Base-by-base conservation (phyloP, 2,329 filamentous ascomycete genomes). In the Decorospora gaudefroyi region DNA sequence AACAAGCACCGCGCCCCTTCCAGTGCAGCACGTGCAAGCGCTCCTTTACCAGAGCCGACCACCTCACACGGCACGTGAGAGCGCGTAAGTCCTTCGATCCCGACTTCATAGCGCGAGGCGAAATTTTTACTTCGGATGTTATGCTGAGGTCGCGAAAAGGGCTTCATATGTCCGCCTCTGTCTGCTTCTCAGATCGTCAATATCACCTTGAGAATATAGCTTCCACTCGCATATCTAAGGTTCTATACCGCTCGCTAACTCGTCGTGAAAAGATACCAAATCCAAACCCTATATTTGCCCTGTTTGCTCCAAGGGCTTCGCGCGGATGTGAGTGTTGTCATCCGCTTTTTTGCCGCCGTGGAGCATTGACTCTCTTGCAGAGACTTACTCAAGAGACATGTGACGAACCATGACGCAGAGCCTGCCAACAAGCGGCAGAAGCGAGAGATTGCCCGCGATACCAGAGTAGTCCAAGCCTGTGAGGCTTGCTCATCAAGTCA, bases 21-120 rank as follows among this genome's bases (percentile, higher is more conserved):
- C 75, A 76, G 55, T 80, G 78, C 54, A 75, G 75, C 47, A 75
- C 75, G 38, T 81, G 78, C 60, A 72, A 73, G 46, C 77, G 75
- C 35, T 74, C 70, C 39, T 81, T 80, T 61, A 75, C 74, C 8
- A 71, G 78, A 18, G 72, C 76, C 4, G 78, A 81, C 58, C 77
- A 80, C 61, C 67, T 81, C 16, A 74, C 73, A 38, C 74, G 78
- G 32, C 78, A 80, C 65, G 76, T 79, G 28, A 74, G 78, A 51
- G 76, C 77, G 49, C 77, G 71, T 73, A 55, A 43, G 64, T 61
- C 59, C 32, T 27, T 22, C 16, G n/a, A 30, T 34, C 28, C 34
- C 37, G 12, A 15, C 4, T 16, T 6, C 15, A 7, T 12, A 12
- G 8, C 18, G 6, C 6, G 13, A n/a, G n/a, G 17, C 18, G 19